Conservation (phyloP, 208 protist genomes). For the Perkinsela sp. region DNA sequence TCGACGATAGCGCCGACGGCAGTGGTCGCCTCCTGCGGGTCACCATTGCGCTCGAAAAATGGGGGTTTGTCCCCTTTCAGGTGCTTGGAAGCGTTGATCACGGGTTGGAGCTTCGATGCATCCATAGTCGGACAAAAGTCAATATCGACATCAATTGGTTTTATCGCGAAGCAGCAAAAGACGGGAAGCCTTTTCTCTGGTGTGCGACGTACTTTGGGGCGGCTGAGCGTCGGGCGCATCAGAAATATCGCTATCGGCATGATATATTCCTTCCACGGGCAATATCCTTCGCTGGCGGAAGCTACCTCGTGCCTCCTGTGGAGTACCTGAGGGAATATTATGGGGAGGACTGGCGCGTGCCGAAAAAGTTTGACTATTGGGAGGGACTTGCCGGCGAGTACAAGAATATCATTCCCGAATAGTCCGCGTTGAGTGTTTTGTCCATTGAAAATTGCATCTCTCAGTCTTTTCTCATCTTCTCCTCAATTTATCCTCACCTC, state of each 20-base stretch:
- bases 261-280: constrained; percentile 9
- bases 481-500: too few species aligned
- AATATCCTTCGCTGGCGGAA: neutral
- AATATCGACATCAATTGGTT: constrained; percentile 50
- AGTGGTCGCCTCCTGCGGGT: neutral
- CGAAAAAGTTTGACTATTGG: constrained; percentile 25
- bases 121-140: constrained; percentile 19
- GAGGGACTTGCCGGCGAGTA: constrained; percentile 33
- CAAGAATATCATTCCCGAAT: constrained; percentile 47
- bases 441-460: too few species aligned
- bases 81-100: constrained; percentile 24
- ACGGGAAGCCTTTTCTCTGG: constrained; percentile 36
- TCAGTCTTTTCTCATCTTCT: too few species aligned
- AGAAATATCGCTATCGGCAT: constrained; percentile 54
- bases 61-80: constrained; percentile 7
- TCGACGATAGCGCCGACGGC: constrained; percentile 7
- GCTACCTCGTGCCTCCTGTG: constrained; percentile 10
- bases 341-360: constrained; percentile 30
- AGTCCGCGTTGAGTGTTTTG: too few species aligned
- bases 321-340: constrained; percentile 45
- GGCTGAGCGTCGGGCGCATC: constrained; percentile 11
- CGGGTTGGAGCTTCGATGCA: constrained; percentile 29
- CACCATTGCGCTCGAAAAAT: neutral
- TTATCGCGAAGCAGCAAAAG: constrained; percentile 15
- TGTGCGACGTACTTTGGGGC: constrained; percentile 26